Base-by-base conservation (phyloP, 768 basidiomycete genomes). In the Trametes cingulata region DNA sequence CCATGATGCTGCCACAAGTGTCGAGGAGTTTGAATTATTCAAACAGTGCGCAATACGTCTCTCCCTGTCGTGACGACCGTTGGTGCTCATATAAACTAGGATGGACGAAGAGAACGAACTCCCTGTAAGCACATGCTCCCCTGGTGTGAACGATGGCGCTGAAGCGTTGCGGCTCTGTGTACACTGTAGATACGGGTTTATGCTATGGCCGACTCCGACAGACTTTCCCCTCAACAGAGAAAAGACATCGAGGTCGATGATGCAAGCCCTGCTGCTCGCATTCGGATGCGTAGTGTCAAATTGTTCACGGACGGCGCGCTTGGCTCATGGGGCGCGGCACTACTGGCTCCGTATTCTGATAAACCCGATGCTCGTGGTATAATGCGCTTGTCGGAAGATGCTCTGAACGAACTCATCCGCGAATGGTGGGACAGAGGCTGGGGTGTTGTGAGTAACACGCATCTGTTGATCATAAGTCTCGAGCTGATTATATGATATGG, bases 241-340 rank as follows among this genome's bases (percentile, higher is more conserved):
- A 35, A 54, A 9, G 52, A 58, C 7, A 60, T 70, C 3, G 47
- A 65, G 24, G 56, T 67, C 46, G 76, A 79, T 40, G 77, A 77
- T 9, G 69, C 72, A n/a, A 68, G 80, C 39, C 74, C 68, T 1
- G 35, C 56, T 13, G 56, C 61, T 4, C 61, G 36, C 39, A 46
- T 53, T 17, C 56, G 61, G 2, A 58, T 84, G 14, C 82, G 88
- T 13, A 85, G 85, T 55, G 76, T 93, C 60, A 94, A 93, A 67
- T 75, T 94, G 3, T 85, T 86, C 67, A 77, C 84, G 0, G 95
- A 98, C 68, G 95, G 90, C 41, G 95, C 95, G 0, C 81, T 98
- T 4, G 93, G 96, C 0, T 92, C 90, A 1, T 92, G 91, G 80
- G 95, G 96, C 7, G 95, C 96, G 0, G 95, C 96, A 0, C 79